Evolutionary conservation across 306 rosid genomes (phyloP), one percentile per base, ranked within the genome.

Genomic region (Corylus heterophylla): DNA sequence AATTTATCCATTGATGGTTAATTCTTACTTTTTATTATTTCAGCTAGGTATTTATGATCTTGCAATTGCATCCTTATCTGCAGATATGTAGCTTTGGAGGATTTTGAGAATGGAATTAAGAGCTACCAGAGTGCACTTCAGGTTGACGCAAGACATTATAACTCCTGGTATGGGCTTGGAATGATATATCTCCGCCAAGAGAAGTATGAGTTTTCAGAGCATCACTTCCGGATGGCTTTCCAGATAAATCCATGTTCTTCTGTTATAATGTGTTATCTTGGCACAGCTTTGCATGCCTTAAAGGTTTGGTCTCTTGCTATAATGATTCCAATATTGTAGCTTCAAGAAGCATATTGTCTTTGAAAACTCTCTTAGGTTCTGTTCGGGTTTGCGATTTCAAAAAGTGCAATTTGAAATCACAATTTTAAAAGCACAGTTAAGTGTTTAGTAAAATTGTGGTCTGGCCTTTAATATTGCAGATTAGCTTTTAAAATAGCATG

Each of bases 161-260:
- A 93, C 55, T 83, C 99, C 73, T 93, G 99, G 98, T 91, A 91
- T 88, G 99, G 99, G 80, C 99, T 96, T 81, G 99, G 99, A 64
- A 93, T 96, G 97, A 83, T 91, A 74, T 91, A 91, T 86, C 91
- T 93, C 75, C 94, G 94, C 80, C 99, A 96, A 84, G 99, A 96
- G 84, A 96, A 96, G 84, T 86, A 88, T 69, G 97, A 93, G 79
- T 96, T 96, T 81, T 81, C 96, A 0, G 99, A 96, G 86, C 98
- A 96, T 89, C 98, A 93, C 87, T 96, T 96, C 67, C 92, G 86
- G 71, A 89, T 85, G 89, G 99, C 98, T 76, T 91, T 83, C 89
- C 86, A 85, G 81, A 91, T 96, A 71, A 96, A 96, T 81, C 89
- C 91, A 8, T 91, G 91, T 45, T 96, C 99, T 9, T 96, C 99